Percentiles rank a stretch among this genome's conserved stretches.
Evolutionary conservation across 176 grass and related monocot genomes (phyloP).

Genomic region (Carex scoparia): DNA sequence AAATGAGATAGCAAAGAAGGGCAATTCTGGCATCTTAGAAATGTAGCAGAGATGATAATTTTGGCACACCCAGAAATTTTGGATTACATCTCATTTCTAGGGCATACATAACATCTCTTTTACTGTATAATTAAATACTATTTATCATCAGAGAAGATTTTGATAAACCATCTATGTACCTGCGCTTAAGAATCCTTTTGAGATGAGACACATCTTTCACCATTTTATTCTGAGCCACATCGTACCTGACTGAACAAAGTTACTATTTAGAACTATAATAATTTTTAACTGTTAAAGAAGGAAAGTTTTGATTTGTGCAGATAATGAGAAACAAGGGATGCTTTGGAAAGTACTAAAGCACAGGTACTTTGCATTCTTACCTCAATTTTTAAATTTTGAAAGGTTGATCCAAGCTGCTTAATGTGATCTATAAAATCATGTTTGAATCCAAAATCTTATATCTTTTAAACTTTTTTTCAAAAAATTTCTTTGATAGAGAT

Average conservation of each 20-base stretch:
- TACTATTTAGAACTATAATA: background rate
- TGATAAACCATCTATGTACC: slow-evolving; percentile 33
- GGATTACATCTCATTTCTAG: background rate
- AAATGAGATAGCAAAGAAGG: background rate
- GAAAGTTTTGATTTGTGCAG: background rate
- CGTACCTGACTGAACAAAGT: slow-evolving; percentile 75
- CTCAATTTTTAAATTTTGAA: background rate
- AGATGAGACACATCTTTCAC: slow-evolving; percentile 60
- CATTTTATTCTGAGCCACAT: slow-evolving; percentile 44
- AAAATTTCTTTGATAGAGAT: no score
- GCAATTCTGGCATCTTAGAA: background rate
- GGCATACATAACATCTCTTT: background rate
- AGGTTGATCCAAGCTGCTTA: background rate
- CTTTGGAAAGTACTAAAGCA: background rate
- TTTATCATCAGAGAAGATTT: background rate
- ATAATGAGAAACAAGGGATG: background rate
- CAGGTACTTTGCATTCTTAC: background rate
- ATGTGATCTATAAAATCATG: background rate
- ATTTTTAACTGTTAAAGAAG: background rate
- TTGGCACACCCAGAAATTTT: background rate
- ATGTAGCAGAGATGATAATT: background rate
- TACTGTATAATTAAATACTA: background rate
- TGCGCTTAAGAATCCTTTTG: slow-evolving; percentile 78
- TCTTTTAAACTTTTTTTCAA: background rate
- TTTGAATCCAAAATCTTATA: background rate